Evolutionary conservation across 345 rosid species (phyloP), one percentile per base, ranked within the genome.

Genomic region (Corchorus olitorius): DNA sequence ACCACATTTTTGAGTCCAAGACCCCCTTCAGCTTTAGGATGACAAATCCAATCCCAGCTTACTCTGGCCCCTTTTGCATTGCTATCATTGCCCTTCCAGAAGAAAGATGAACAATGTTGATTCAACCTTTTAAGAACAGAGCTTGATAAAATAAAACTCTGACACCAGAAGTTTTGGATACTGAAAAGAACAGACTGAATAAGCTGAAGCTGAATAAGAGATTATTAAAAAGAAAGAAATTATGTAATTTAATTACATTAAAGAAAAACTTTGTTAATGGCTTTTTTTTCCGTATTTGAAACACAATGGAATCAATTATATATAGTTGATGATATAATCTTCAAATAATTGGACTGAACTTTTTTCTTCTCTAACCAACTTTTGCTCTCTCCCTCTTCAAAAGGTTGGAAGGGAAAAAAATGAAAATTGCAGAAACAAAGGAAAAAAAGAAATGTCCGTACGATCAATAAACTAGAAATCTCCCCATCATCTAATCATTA

Each of bases 401-500:
- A n/a, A 27, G 27, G 27, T 27, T 27, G 43, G 41, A 5, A 6
- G 43, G 43, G 43, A 6, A 6, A 8, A 20, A 4, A 54, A 48
- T 52, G 43, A 15, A 33, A 33, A 59, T 59, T 59, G 63, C 11
- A 41, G 43, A 41, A 43, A 46, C 4, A 41, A 65, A 3, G 20
- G 43, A 8, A 4, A 49, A 15, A 54, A 45, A 45, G 39, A 78
- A 19, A 34, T 37, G 16, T 75, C 61, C 71, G 67, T 65, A 64
- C 71, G 35, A 75, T 50, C 65, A 34, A 19, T 45, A 9, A 66
- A n/a, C 8, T 13, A 68, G 37, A 17, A 61, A 45, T 7, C 53
- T 66, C n/a, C 55, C 54, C 37, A 11, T 46, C 54, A 41, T 46
- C 74, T 53, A 70, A 70, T 17, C 74, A 70, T 68, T 48, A 39